Conservation (phyloP, 2,329 filamentous ascomycete genomes). For the Triangularia verruculosa region DNA sequence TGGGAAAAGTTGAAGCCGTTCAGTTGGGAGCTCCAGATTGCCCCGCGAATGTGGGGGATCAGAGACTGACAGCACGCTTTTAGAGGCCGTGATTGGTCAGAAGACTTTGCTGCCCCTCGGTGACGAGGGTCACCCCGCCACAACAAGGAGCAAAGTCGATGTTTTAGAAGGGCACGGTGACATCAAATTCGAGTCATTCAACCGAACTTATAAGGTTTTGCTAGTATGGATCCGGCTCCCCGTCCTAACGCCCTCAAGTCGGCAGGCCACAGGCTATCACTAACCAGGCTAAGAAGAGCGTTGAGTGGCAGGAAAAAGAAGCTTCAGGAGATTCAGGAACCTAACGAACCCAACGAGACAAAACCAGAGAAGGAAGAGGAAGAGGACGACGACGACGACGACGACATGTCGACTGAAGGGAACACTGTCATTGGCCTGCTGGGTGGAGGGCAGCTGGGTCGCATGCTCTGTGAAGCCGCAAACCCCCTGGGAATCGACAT, state of each 20-base stretch:
- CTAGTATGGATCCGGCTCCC: neutral
- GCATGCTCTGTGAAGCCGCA: conserved; percentile 91
- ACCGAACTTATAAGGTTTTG: neutral
- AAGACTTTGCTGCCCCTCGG: neutral
- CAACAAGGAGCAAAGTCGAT: neutral
- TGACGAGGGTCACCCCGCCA: neutral
- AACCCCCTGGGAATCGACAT: conserved; percentile 70
- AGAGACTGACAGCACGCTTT: neutral
- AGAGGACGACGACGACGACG: neutral
- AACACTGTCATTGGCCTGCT: conserved; percentile 50
- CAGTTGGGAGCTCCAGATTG: neutral
- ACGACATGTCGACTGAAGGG: conserved; percentile 18
- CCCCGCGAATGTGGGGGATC: neutral
- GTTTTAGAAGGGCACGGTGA: neutral
- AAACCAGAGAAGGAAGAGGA: neutral
- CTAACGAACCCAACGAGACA: neutral
- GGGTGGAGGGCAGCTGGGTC: conserved; percentile 73
- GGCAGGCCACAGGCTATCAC: conserved; percentile 16
- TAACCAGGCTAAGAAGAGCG: conserved; percentile 5
- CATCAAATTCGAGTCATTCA: conserved; percentile 7
- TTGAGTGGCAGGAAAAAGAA: neutral
- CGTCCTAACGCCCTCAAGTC: conserved; percentile 14
- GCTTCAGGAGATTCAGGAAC: neutral
- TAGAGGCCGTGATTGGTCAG: conserved; percentile 1
- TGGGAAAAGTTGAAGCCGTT: neutral